Percentiles rank a stretch among this genome's conserved stretches.
phyloP scores from a whole-genome alignment of 371 early-diverging fungal genomes.

The Apophysomyces elegans region DNA sequence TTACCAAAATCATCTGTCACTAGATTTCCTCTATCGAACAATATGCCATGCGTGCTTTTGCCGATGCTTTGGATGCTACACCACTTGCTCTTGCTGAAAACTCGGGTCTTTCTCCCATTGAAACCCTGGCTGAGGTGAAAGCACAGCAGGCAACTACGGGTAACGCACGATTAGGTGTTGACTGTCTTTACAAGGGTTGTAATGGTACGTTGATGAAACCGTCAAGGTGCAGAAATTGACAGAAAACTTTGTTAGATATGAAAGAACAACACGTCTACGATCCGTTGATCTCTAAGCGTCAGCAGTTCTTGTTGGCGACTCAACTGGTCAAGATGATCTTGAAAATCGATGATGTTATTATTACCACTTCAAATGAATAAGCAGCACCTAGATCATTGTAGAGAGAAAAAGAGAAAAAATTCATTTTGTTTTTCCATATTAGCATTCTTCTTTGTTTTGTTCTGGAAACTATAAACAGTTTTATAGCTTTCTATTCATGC shows the following conservation, averaged over 20 bases:
- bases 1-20: background rate
- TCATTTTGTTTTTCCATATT: too few species aligned
- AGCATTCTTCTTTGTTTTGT: constrained; percentile 1
- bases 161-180: constrained; percentile 93
- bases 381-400: background rate
- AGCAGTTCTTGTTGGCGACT: constrained; percentile 97
- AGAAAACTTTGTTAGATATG: constrained; percentile 74
- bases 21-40: constrained; percentile 91
- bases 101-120: constrained; percentile 96
- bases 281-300: constrained; percentile 98
- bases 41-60: constrained; percentile 98
- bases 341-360: constrained; percentile 96
- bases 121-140: constrained; percentile 93
- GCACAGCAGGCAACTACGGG: constrained; percentile 88
- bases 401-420: background rate
- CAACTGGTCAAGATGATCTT: constrained; percentile 99
- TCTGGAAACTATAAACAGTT: too few species aligned
- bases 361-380: constrained; percentile 32
- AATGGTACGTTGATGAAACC: constrained; percentile 57
- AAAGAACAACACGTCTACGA: constrained; percentile 97
- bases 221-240: background rate
- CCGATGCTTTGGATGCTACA: constrained; percentile 95
- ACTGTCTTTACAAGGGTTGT: constrained; percentile 91
- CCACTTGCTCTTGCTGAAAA: constrained; percentile 98
- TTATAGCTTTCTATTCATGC: too few species aligned